Evolutionary conservation across 345 rosid species (phyloP), one percentile per base, ranked within the genome.

Genomic region (Citrus australasica): DNA sequence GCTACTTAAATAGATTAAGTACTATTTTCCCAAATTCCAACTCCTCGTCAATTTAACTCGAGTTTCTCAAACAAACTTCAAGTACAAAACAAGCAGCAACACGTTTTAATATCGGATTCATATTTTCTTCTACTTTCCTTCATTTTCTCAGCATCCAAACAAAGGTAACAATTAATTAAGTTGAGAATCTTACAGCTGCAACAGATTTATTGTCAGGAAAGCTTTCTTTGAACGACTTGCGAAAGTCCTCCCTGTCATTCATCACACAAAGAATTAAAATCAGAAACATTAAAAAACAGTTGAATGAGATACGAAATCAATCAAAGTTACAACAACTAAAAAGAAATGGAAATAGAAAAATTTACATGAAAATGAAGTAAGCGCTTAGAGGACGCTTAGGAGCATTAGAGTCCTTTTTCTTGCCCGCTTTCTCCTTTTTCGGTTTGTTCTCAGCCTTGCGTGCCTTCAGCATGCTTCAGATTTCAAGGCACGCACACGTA

Each of bases 351-450:
- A 24, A 63, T 24, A 59, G 59, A 0, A 35, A 25, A 42, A 40
- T 58, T 80, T 37, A 83, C 79, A 83, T 83, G 81, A 83, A 83
- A 38, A 83, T 17, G n/a, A 83, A 69, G 63, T 73, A 83, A 13
- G 83, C 86, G 37, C 37, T 14, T 6, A 79, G 30, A 64, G 86
- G 83, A 73, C 81, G 86, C 74, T 83, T 83, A 1, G 86, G 83
- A 69, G 81, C 81, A 55, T 73, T 59, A 38, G 86, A 51, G 59
- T 76, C 85, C 60, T 83, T 83, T 61, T 74, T 82, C 80, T 76
- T 82, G 37, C 32, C 74, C 19, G n/a, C 56, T 67, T 67, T 76
- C 71, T 79, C 67, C 30, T 55, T 77, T 1, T 38, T 38, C 24
- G 46, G 48, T 35, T 75, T 75, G 62, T 37, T 30, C 74, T 33